A percentile compares a stretch with the other conserved stretches of the same genome.
These are phyloP conservation scores for Gryganskiella cystojenkinii DNA, from an alignment of 192 early-diverging fungal genomes.

Conservation along the genomic window DNA sequence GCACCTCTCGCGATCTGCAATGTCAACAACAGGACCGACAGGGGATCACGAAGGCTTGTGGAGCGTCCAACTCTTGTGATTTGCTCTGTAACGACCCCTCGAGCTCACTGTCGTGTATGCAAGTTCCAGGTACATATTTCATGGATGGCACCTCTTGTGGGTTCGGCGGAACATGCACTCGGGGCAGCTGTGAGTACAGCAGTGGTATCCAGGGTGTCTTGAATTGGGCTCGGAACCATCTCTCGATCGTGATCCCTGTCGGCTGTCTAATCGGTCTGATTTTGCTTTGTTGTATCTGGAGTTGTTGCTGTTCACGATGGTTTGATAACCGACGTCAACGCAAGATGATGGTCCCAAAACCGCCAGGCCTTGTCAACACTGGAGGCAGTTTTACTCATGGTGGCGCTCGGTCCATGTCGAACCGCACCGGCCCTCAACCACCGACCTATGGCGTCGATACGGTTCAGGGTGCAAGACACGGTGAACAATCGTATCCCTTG, in stretches of 20 bases:
- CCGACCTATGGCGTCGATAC: neutral
- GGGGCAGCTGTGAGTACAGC: constrained; percentile 30
- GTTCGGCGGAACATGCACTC: constrained; percentile 65
- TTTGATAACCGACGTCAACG: constrained; percentile 8
- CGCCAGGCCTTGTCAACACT: neutral
- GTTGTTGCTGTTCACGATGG: constrained; percentile 30
- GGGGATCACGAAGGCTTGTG: constrained; percentile 67
- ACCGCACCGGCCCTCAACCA: neutral
- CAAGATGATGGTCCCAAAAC: constrained; percentile 14
- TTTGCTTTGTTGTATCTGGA: constrained; percentile 54
- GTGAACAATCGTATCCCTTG: constrained; percentile 7
- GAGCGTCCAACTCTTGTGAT: constrained; percentile 70
- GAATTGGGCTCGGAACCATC: constrained; percentile 58
- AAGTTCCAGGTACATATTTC: constrained; percentile 64
- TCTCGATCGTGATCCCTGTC: constrained; percentile 62
- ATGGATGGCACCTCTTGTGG: constrained; percentile 81
- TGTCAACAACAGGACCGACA: constrained; percentile 66
- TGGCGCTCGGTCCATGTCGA: neutral
- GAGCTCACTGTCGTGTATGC: constrained; percentile 25
- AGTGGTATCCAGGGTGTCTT: constrained; percentile 42
- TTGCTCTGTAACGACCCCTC: constrained; percentile 70
- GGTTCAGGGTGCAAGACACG: constrained; percentile 19
- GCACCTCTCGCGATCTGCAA: constrained; percentile 79
- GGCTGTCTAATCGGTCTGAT: constrained; percentile 55
- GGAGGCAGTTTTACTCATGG: neutral